A percentile compares a stretch with the other conserved stretches of the same genome.
phyloP scores from a whole-genome alignment of 768 basidiomycete genomes.

The Tubosaeta sp. region DNA sequence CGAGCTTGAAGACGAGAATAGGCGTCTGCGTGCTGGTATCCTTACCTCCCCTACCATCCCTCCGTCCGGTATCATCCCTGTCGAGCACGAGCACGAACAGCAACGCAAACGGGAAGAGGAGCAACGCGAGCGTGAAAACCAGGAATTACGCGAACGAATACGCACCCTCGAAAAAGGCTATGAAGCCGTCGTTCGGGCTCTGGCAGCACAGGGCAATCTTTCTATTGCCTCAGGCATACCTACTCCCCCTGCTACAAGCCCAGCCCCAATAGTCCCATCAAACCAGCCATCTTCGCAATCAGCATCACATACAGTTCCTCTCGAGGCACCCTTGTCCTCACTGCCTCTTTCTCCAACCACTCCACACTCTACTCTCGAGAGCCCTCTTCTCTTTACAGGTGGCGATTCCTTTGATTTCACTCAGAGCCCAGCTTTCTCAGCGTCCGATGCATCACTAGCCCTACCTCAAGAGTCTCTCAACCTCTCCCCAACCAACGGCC shows the following conservation, averaged over 20 bases:
- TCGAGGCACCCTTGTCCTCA: constrained; percentile 25
- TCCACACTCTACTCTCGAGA: constrained; percentile 38
- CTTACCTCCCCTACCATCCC: constrained; percentile 17
- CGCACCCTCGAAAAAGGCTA: constrained; percentile 76
- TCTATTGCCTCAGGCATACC: constrained; percentile 18
- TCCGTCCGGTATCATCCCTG: constrained; percentile 19
- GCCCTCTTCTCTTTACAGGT: constrained; percentile 24
- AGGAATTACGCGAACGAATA: constrained; percentile 71
- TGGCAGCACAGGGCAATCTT: constrained; percentile 52
- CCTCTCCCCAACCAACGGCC: constrained; percentile 34
- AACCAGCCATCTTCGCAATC: constrained; percentile 17
- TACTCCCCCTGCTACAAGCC: constrained; percentile 11
- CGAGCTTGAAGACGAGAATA: constrained; percentile 83
- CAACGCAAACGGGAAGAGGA: constrained; percentile 35
- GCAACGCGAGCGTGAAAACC: constrained; percentile 59
- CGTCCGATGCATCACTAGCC: constrained; percentile 28
- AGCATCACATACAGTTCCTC: constrained; percentile 19
- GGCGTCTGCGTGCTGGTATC: constrained; percentile 58
- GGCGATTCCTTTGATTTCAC: constrained; percentile 31
- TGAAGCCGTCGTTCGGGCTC: constrained; percentile 74
- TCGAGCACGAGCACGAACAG: constrained; percentile 26
- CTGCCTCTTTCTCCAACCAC: constrained; percentile 40
- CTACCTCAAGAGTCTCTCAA: constrained; percentile 25
- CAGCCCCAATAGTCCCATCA: not conserved
- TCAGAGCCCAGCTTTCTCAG: constrained; percentile 34